Percentiles rank a stretch among this genome's conserved stretches.
Evolutionary conservation across 2,329 filamentous ascomycete species (phyloP).

Genomic region (Apiospora malaysiana): DNA sequence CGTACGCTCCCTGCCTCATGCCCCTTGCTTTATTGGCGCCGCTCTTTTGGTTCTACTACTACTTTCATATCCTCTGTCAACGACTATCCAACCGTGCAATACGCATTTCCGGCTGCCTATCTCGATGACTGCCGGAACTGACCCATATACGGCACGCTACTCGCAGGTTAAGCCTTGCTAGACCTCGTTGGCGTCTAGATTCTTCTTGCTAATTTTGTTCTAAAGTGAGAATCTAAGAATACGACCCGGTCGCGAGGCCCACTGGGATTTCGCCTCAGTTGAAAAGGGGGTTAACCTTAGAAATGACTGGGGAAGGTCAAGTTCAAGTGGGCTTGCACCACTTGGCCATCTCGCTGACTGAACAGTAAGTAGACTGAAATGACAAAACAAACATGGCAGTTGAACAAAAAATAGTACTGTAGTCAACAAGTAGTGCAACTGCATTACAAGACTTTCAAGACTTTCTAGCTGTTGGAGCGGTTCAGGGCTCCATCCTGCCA

Average conservation of each 20-base stretch:
- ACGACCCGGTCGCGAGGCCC: background rate
- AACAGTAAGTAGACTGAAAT: too few species aligned
- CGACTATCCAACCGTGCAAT: background rate
- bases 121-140: slow-evolving; percentile 11
- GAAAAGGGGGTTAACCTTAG: background rate
- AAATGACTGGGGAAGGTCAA: background rate
- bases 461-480: too few species aligned
- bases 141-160: slow-evolving; percentile 3
- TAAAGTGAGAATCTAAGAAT: slow-evolving; percentile 11
- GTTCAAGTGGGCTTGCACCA: too few species aligned
- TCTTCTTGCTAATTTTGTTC: background rate
- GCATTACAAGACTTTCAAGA: too few species aligned
- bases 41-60: background rate
- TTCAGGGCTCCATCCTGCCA: too few species aligned
- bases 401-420: too few species aligned
- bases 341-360: too few species aligned
- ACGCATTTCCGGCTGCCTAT: background rate
- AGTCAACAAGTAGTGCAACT: too few species aligned
- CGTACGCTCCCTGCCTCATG: background rate
- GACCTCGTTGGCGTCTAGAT: background rate
- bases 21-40: background rate
- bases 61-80: background rate
- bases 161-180: slow-evolving; percentile 3
- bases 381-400: too few species aligned
- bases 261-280: background rate